Percentiles rank a stretch among this genome's conserved stretches.
These are phyloP conservation scores for Trametes pubescens DNA, from an alignment of 1,284 basidiomycete species.

Conservation along the genomic window DNA sequence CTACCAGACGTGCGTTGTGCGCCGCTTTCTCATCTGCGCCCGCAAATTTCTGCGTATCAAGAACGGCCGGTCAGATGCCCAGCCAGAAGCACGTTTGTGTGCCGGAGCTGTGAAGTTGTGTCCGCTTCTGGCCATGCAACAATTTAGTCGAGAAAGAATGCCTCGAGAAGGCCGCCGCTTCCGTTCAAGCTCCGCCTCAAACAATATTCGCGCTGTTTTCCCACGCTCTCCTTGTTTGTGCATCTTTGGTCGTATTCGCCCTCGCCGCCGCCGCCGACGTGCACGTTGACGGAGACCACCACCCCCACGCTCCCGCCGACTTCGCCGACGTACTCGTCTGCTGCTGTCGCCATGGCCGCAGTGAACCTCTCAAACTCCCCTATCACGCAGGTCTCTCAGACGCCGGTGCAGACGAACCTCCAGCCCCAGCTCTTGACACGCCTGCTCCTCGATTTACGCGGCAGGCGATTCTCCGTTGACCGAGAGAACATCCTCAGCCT, in stretches of 20 bases:
- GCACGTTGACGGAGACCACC: conserved; percentile 23
- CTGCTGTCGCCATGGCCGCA: conserved; percentile 52
- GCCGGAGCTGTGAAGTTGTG: conserved; percentile 19
- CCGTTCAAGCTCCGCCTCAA: conserved; percentile 9
- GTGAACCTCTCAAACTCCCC: conserved; percentile 71
- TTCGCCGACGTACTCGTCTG: not conserved
- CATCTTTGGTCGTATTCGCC: conserved; percentile 22
- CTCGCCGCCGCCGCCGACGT: conserved; percentile 13
- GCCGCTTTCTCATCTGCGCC: conserved; percentile 16
- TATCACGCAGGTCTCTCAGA: conserved; percentile 87
- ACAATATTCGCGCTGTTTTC: not conserved
- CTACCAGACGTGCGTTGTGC: conserved; percentile 11
- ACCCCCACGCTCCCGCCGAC: not conserved
- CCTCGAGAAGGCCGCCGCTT: conserved; percentile 6
- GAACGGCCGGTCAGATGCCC: conserved; percentile 21
- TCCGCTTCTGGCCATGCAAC: conserved; percentile 17
- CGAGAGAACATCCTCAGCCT: conserved; percentile 98
- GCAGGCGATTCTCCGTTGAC: conserved; percentile 93
- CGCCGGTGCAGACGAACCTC: conserved; percentile 72
- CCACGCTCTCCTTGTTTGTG: conserved; percentile 14
- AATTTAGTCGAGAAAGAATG: conserved; percentile 16
- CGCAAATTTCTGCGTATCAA: conserved; percentile 23
- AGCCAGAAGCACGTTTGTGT: conserved; percentile 22
- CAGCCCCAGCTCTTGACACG: conserved; percentile 87
- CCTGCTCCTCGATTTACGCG: conserved; percentile 92